phyloP scores from a whole-genome alignment of 2,329 filamentous ascomycete genomes.

The Pseudogymnoascus destructans region DNA sequence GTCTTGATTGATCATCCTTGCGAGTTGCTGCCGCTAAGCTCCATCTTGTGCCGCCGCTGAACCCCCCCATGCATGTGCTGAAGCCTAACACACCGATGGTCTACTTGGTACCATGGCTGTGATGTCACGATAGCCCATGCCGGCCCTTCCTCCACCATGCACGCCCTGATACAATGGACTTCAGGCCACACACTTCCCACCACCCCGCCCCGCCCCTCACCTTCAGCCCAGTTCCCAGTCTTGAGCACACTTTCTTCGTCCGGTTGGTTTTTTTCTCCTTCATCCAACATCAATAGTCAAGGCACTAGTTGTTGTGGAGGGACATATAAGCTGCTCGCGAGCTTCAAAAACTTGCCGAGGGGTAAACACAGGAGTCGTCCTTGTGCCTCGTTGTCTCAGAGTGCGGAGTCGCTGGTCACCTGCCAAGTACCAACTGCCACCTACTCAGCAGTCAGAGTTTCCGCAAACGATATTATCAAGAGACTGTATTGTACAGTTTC shows the following conservation, averaged over 20 bases:
- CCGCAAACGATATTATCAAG: constrained; percentile 1
- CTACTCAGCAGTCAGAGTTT: neutral
- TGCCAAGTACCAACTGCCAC: neutral
- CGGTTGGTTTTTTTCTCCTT: constrained; percentile 1
- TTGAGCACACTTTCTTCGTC: neutral
- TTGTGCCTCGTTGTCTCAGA: neutral
- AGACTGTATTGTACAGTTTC: neutral
- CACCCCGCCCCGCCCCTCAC: constrained; percentile 7
- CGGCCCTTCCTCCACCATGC: neutral
- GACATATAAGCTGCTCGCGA: constrained; percentile 6
- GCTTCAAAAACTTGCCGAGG: constrained; percentile 6
- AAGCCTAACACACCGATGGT: constrained; percentile 1
- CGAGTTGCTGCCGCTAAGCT: constrained; percentile 3
- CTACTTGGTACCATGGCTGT: neutral
- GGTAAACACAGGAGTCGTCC: neutral
- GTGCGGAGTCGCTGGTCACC: neutral
- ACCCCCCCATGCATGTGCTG: neutral
- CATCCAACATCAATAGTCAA: constrained; percentile 1
- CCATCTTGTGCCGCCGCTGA: neutral
- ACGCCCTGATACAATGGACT: constrained; percentile 1
- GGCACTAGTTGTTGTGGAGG: neutral
- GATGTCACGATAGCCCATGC: constrained; percentile 7
- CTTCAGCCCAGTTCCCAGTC: constrained; percentile 2
- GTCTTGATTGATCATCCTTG: neutral
- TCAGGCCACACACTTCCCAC: neutral